A percentile compares a stretch with the other conserved stretches of the same genome.
Evolutionary conservation across 805 yeast species (phyloP).

Genomic region (Myxozyma neotropica): DNA sequence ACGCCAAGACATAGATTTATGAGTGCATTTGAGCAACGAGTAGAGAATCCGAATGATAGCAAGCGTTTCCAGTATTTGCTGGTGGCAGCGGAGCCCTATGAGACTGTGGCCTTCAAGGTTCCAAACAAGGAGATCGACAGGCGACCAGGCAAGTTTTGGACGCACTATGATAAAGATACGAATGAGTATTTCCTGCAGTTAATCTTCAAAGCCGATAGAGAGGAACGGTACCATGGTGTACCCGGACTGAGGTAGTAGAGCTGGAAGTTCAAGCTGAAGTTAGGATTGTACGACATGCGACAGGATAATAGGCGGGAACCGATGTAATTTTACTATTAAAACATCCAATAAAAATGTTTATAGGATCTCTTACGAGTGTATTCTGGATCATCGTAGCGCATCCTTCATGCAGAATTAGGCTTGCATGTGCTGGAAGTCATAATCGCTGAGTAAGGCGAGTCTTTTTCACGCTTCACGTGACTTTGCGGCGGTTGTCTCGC

Average conservation of each 20-base stretch:
- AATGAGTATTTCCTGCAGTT: constrained; percentile 72
- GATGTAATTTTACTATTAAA: background rate
- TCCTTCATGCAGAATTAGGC: no score
- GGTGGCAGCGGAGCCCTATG: constrained; percentile 88
- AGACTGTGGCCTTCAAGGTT: constrained; percentile 72
- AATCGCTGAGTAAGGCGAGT: background rate
- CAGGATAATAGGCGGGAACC: background rate
- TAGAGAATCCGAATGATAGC: constrained; percentile 51
- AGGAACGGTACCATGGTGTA: constrained; percentile 25
- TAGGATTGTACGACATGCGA: background rate
- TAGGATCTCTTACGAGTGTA: no score
- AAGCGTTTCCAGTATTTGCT: constrained; percentile 68
- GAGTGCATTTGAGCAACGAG: constrained; percentile 70
- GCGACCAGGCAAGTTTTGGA: constrained; percentile 53
- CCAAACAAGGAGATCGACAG: constrained; percentile 60
- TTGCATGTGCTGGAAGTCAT: background rate
- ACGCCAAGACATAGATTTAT: constrained; percentile 73
- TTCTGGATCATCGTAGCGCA: no score
- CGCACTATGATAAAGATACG: constrained; percentile 72
- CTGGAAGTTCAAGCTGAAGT: background rate
- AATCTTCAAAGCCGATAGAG: constrained; percentile 47
- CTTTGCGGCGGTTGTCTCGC: background rate
- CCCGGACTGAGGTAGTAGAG: constrained; percentile 18
- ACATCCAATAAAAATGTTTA: background rate
- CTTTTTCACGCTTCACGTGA: no score